Percentiles rank a stretch among this genome's conserved stretches.
Evolutionary conservation across 768 basidiomycete species (phyloP).

Genomic region (Lactarius quietus): DNA sequence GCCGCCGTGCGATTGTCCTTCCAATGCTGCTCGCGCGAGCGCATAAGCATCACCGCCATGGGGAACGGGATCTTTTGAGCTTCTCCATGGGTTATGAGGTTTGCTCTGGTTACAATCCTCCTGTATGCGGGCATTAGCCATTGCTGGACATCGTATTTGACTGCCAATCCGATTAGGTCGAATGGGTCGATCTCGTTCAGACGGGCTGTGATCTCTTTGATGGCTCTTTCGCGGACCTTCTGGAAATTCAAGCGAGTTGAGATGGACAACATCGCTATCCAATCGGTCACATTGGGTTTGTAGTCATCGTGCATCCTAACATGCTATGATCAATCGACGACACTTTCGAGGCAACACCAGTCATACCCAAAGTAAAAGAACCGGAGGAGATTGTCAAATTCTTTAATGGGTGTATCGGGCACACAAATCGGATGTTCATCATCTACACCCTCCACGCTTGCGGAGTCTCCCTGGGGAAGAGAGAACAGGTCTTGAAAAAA

Average conservation of each 20-base stretch:
- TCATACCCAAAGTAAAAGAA: constrained; percentile 27
- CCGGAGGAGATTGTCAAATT: constrained; percentile 25
- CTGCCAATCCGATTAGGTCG: constrained; percentile 24
- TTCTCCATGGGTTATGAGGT: constrained; percentile 10
- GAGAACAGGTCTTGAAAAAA: constrained; percentile 23
- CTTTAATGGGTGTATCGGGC: constrained; percentile 13
- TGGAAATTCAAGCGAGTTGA: constrained; percentile 22
- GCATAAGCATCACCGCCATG: constrained; percentile 18
- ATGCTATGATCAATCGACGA: background rate
- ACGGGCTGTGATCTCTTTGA: constrained; percentile 19
- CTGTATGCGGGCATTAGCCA: constrained; percentile 27
- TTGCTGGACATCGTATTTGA: constrained; percentile 24
- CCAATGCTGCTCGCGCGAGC: constrained; percentile 15
- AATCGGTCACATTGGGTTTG: constrained; percentile 6
- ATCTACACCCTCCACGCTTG: constrained; percentile 23
- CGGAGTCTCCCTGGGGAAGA: constrained; percentile 24
- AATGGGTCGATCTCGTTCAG: constrained; percentile 19
- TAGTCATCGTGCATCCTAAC: constrained; percentile 22
- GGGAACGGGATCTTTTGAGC: constrained; percentile 5
- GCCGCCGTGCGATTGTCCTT: background rate
- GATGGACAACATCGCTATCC: constrained; percentile 25
- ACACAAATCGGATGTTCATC: constrained; percentile 26
- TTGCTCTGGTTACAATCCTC: constrained; percentile 5
- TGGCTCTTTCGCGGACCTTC: constrained; percentile 20
- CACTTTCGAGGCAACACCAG: background rate